phyloP scores from a whole-genome alignment of 2,329 filamentous ascomycete species.

The Aureobasidium sp. region DNA sequence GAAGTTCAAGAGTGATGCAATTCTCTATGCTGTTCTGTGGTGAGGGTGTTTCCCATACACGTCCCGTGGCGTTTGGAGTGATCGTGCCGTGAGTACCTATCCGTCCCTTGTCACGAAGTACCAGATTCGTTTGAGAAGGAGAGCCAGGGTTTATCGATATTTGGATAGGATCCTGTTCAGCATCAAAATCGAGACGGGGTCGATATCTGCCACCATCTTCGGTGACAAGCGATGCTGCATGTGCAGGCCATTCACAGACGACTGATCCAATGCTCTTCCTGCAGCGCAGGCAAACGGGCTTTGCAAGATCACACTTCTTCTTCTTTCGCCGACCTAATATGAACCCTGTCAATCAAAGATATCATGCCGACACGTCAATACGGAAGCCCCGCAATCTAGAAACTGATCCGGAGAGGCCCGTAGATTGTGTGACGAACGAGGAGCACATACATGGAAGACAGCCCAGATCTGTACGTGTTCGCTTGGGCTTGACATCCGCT shows the following conservation, averaged over 20 bases:
- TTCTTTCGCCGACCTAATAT: constrained; percentile 9
- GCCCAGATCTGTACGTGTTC: constrained; percentile 9
- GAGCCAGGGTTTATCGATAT: not conserved
- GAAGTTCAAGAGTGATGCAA: not conserved
- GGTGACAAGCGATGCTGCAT: not conserved
- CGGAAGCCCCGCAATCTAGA: not conserved
- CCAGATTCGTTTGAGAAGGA: not conserved
- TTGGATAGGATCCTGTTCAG: not conserved
- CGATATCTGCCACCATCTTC: not conserved
- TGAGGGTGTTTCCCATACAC: not conserved
- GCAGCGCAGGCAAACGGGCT: constrained; percentile 4
- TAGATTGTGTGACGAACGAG: not conserved
- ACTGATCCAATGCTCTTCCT: constrained; percentile 1
- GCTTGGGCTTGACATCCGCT: constrained; percentile 8
- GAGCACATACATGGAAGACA: constrained; percentile 11
- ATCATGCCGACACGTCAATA: not conserved
- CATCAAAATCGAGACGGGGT: not conserved
- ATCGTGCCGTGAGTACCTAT: not conserved
- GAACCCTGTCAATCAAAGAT: not conserved
- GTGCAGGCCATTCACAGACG: constrained; percentile 5
- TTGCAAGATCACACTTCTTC: constrained; percentile 11
- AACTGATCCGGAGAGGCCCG: not conserved
- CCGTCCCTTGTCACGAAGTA: not conserved
- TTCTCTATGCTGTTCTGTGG: constrained; percentile 5
- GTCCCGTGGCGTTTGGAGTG: not conserved